Base-by-base conservation (phyloP, 208 protist species). In the Porcisia hertigi region DNA sequence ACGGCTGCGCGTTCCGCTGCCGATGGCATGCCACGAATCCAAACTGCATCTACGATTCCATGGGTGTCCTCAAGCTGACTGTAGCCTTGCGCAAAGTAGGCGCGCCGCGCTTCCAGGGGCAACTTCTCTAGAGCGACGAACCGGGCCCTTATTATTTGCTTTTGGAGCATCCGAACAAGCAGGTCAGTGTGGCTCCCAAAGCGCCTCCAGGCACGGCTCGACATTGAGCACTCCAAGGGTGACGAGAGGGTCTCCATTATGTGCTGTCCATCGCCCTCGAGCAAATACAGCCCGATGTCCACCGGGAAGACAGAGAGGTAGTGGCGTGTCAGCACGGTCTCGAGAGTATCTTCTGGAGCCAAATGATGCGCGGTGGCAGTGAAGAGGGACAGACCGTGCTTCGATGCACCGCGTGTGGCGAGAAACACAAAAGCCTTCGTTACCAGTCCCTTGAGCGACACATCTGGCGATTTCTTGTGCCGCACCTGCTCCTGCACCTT, bases 1-100 rank as follows among this genome's bases (percentile, higher is more conserved):
- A 77, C 66, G 0, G 49, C 59, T 18, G 39, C 49, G 49, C 80
- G 80, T 30, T 80, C 80, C 20, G n/a, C 71, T 7, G 60, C 63
- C 3, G 54, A 54, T 4, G 80, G 64, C 63, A 79, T 39, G 6
- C 47, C n/a, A 63, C 23, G n/a, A 9, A 80, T n/a, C 11, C 6
- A n/a, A 12, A 14, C 39, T 14, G 8, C 23, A 47, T 30, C 6
- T 34, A 76, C 34, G 34, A 69, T 34, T 34, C 71, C 75, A 30
- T 52, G 67, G 14, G 47, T 7, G 23, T 25, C 23, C 14, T 57
- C 16, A 12, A 75, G 8, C 6, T 16, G 4, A 25, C 7, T 18
- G 49, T 30, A 47, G 18, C 62, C 55, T 1, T 36, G 66, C 39
- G 74, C 36, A 52, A 74, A 84, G 63, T 76, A 20, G 9, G 39